Base-by-base conservation (phyloP, 2,329 filamentous ascomycete genomes). In the Ceratocystis alfenasii region DNA sequence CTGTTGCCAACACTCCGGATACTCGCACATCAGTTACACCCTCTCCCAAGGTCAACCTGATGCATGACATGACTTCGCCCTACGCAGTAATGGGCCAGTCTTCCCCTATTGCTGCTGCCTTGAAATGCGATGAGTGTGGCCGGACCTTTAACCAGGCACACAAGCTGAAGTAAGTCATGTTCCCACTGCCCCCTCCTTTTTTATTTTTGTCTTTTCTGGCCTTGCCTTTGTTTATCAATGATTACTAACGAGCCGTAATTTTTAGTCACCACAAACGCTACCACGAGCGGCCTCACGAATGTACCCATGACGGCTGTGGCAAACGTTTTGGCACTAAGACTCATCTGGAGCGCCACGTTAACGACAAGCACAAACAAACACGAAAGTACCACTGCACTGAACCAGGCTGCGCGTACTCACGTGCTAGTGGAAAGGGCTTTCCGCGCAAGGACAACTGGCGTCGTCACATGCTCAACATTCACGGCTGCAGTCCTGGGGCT, bases 371-470 rank as follows among this genome's bases (percentile, higher is more conserved):
- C 71, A 77, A 78, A 69, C 83, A 84, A 74, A 81, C 79, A 67
- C 81, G 81, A 72, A 82, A 82, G 67, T 85, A 81, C 66, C 81
- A 84, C 71, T 85, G 83, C 70, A 80, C 78, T 0, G 77, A 82
- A 3, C 75, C 75, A 1, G 78, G 77, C 5, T 85, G 83, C 70
- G 76, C 80, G 4, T 85, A 83, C 70, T 84, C 81, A n/a, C 78
- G 77, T 66, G 72, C 75, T 17, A 82, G 82, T 7, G 81, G 82
- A 65, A 84, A 83, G 68, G 81, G 79, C 0, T 85, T 85, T 69
- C 81, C 82, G 0, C 75, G 83, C 64, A 85, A 85, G 70, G 83
- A 85, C 70, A 85, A 85, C 72, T 85, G 82, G 82, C 80, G 82
- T 70, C 75, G 83, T 66, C 83, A 85, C 71, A 84, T 85, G 81